Evolutionary conservation across 345 rosid genomes (phyloP).

Genomic region (Hibiscus mutabilis): DNA sequence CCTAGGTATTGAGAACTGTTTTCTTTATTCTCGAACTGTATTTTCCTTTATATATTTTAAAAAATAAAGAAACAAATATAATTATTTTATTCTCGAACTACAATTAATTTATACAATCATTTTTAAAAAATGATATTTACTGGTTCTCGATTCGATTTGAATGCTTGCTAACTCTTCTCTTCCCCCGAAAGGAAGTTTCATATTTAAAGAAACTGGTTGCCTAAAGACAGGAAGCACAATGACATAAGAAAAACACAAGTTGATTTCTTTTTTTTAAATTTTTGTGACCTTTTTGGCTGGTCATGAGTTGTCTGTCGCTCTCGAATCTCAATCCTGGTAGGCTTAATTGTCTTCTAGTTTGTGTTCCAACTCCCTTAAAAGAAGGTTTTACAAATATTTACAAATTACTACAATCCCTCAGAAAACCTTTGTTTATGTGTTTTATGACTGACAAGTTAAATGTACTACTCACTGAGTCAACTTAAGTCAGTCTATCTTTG

Average conservation of each 20-base stretch:
- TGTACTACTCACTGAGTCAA: constrained; percentile 22
- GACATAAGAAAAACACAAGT: constrained; percentile 29
- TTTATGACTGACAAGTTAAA: constrained; percentile 16
- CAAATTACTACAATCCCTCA: neutral
- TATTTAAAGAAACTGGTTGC: constrained; percentile 8
- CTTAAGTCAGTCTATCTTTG: constrained; percentile 36
- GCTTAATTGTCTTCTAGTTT: constrained; percentile 48
- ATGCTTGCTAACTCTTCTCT: neutral
- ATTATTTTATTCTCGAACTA: too few relatives aligned
- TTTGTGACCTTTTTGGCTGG: constrained; percentile 26
- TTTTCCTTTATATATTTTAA: too few relatives aligned
- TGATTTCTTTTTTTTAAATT: neutral
- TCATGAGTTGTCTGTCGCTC: constrained; percentile 38
- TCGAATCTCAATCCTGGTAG: constrained; percentile 33
- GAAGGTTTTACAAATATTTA: constrained; percentile 19
- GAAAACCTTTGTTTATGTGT: neutral
- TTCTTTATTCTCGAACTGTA: too few relatives aligned
- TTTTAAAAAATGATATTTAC: too few relatives aligned
- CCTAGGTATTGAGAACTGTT: too few relatives aligned
- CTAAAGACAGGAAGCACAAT: constrained; percentile 27
- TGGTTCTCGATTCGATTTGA: too few relatives aligned
- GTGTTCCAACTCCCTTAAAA: constrained; percentile 51
- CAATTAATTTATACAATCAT: too few relatives aligned
- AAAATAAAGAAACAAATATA: too few relatives aligned
- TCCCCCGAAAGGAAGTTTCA: neutral